These are phyloP conservation scores for Chlorella variabilis DNA, from an alignment of 163 green algal species.

Conservation along the genomic window DNA sequence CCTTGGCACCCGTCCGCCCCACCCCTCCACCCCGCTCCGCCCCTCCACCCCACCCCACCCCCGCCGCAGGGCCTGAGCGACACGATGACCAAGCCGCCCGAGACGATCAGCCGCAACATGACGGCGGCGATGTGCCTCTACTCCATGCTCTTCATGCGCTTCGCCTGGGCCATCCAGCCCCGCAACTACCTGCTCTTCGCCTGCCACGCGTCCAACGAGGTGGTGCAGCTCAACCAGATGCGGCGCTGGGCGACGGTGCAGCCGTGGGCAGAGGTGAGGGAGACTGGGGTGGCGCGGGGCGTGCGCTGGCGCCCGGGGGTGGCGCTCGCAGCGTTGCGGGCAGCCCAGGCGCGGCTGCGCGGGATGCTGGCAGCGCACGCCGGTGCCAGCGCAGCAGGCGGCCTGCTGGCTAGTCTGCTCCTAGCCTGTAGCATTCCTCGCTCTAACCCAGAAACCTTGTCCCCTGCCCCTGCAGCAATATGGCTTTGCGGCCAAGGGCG, in stretches of 20 bases:
- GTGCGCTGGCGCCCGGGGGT: not conserved
- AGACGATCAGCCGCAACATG: constrained; percentile 75
- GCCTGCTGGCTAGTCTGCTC: too few relatives aligned
- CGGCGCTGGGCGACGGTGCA: constrained; percentile 56
- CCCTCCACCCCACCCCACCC: too few relatives aligned
- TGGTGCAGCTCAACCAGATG: constrained; percentile 76
- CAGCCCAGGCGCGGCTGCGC: too few relatives aligned
- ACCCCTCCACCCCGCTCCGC: too few relatives aligned
- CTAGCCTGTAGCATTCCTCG: too few relatives aligned
- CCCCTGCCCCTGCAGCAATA: constrained; percentile 13
- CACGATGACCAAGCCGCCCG: constrained; percentile 66
- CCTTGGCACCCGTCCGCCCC: too few relatives aligned
- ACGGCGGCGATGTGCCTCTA: constrained; percentile 70
- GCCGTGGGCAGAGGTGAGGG: constrained; percentile 33
- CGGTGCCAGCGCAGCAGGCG: too few relatives aligned
- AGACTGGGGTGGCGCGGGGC: too few relatives aligned
- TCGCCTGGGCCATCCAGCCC: constrained; percentile 80
- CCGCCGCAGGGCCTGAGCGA: constrained; percentile 73
- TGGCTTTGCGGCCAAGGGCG: constrained; percentile 30
- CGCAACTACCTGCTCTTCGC: constrained; percentile 83
- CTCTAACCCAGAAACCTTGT: not conserved
- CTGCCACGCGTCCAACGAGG: constrained; percentile 81
- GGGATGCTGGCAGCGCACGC: too few relatives aligned
- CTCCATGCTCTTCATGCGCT: constrained; percentile 86
- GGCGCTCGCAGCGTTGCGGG: too few relatives aligned